These are phyloP conservation scores for Rehmannia glutinosa DNA, from an alignment of 257 asterid genomes.

Conservation along the genomic window DNA sequence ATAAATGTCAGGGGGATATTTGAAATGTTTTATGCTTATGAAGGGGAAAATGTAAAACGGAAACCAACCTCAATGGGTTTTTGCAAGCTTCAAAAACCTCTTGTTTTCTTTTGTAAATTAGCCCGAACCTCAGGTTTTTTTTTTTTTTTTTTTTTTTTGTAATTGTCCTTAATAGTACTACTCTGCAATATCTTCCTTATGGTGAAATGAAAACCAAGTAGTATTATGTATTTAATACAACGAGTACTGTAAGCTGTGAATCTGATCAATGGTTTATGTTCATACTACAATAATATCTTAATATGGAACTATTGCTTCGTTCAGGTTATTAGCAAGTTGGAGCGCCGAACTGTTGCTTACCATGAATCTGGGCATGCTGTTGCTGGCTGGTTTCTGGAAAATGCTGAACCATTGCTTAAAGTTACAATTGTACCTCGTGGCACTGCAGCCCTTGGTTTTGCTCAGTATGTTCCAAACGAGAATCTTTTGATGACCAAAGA, in stretches of 20 bases:
- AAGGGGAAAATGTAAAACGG: too few species aligned
- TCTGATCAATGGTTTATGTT: background rate
- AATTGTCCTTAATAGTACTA: too few species aligned
- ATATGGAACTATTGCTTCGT: conserved; percentile 2
- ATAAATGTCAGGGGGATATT: too few species aligned
- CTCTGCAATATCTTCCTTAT: too few species aligned
- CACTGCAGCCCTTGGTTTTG: conserved; percentile 87
- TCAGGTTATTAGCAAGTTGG: conserved; percentile 76
- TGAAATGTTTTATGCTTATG: too few species aligned
- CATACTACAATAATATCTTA: background rate
- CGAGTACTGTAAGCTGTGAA: background rate
- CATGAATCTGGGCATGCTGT: conserved; percentile 97
- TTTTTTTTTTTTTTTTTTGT: too few species aligned
- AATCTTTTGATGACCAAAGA: conserved; percentile 83
- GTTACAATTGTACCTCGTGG: conserved; percentile 93
- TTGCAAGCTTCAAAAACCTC: too few species aligned
- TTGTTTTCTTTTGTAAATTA: too few species aligned
- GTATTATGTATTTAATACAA: background rate
- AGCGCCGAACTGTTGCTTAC: conserved; percentile 75
- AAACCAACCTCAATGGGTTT: too few species aligned
- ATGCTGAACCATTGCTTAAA: conserved; percentile 79
- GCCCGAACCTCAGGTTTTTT: too few species aligned
- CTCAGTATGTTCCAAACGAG: conserved; percentile 83
- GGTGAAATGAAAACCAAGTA: too few species aligned
- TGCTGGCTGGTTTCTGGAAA: conserved; percentile 84